Evolutionary conservation across 352 stramenopile species (phyloP).

Genomic region (Blastocystis sp.): DNA sequence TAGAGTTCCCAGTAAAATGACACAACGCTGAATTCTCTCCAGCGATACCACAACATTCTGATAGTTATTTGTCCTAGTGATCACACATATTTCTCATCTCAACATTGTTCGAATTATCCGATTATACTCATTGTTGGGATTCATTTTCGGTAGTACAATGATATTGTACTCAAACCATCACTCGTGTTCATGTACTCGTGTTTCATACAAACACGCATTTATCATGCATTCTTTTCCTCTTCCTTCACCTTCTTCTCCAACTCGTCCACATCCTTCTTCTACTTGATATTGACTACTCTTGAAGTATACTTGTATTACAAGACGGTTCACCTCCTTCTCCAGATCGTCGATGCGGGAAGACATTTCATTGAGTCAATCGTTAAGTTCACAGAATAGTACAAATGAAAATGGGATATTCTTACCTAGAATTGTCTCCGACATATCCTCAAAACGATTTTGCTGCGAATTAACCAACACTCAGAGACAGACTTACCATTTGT

Average conservation of each 20-base stretch:
- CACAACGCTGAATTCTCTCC: background rate
- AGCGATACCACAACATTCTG: background rate
- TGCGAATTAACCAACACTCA: background rate
- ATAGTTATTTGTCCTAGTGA: background rate
- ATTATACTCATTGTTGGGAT: background rate
- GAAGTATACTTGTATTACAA: background rate
- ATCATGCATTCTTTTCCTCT: background rate
- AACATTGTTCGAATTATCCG: background rate
- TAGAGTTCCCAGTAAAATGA: background rate
- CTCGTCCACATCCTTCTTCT: background rate
- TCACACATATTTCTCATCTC: background rate
- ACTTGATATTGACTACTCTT: background rate
- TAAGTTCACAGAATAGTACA: background rate
- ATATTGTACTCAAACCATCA: background rate
- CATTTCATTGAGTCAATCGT: conserved; percentile 20
- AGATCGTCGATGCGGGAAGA: conserved; percentile 6
- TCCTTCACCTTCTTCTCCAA: background rate
- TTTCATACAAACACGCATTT: conserved; percentile 26
- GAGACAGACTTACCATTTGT: background rate
- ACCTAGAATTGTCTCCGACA: conserved; percentile 25
- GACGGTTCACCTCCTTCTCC: conserved; percentile 28
- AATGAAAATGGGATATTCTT: conserved; percentile 28
- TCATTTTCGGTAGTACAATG: background rate
- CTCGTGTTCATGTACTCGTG: conserved; percentile 15
- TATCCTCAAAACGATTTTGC: conserved; percentile 40